Percentiles rank a stretch among this genome's conserved stretches.
These are phyloP conservation scores for Aspergillus amoenus DNA, from an alignment of 2,329 filamentous ascomycete species.

Conservation along the genomic window DNA sequence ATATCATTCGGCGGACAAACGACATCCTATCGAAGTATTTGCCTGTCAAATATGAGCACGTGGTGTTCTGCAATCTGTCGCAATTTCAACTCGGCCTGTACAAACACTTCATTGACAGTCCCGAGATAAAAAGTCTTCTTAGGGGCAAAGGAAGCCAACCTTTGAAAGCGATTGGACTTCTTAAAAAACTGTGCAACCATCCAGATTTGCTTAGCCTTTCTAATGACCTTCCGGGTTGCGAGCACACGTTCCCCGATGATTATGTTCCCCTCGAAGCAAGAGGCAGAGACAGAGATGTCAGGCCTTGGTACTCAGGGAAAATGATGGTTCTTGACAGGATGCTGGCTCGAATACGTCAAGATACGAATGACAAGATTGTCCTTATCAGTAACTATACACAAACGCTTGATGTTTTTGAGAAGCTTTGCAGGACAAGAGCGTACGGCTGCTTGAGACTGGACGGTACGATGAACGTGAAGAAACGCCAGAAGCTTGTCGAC, in stretches of 20 bases:
- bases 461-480: constrained; percentile 96
- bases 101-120: constrained; percentile 95
- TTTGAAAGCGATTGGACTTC: constrained; percentile 89
- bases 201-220: constrained; percentile 85
- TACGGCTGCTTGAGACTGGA: constrained; percentile 90
- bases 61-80: constrained; percentile 94
- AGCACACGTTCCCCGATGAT: constrained; percentile 77
- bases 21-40: constrained; percentile 97
- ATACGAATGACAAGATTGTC: constrained; percentile 99
- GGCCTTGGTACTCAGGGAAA: constrained; percentile 95
- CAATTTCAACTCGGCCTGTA: constrained; percentile 92
- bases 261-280: constrained; percentile 85
- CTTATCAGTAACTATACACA: constrained; percentile 98
- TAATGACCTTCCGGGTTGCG: constrained; percentile 82
- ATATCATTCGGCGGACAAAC: constrained; percentile 96
- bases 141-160: constrained; percentile 94
- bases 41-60: constrained; percentile 97
- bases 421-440: constrained; percentile 76
- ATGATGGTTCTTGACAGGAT: constrained; percentile 98
- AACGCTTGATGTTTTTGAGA: constrained; percentile 91
- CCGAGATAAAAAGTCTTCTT: constrained; percentile 87
- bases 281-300: constrained; percentile 87
- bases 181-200: constrained; percentile 99
- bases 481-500: constrained; percentile 95
- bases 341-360: constrained; percentile 90